A percentile compares a stretch with the other conserved stretches of the same genome.
phyloP scores from a whole-genome alignment of 148 eudicot species.

The Rhododendron ovatum region DNA sequence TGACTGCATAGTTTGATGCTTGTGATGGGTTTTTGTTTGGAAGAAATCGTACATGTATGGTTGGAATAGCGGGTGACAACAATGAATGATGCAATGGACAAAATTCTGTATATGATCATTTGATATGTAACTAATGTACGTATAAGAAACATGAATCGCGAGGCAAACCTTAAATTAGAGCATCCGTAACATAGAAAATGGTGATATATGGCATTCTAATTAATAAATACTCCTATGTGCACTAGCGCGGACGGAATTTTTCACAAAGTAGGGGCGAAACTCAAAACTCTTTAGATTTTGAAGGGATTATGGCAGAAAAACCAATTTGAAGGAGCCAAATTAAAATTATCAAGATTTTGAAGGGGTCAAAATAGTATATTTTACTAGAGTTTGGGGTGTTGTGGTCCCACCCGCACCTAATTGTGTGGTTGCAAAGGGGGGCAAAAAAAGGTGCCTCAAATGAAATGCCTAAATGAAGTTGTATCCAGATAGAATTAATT shows the following conservation, averaged over 20 bases:
- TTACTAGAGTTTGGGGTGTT: not conserved
- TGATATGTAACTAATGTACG: no score
- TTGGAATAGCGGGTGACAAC: not conserved
- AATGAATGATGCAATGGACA: no score
- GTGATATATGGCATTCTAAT: no score
- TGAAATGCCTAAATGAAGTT: not conserved
- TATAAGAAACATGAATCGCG: no score
- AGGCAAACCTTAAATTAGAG: no score
- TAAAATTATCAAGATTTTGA: not conserved
- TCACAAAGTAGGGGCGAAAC: no score
- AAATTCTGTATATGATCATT: no score
- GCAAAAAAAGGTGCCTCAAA: no score
- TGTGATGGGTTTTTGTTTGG: not conserved
- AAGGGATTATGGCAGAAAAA: not conserved
- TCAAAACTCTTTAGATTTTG: not conserved
- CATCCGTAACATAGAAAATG: no score
- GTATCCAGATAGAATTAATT: no score
- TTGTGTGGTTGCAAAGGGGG: not conserved
- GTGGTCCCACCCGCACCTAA: not conserved
- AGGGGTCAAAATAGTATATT: not conserved
- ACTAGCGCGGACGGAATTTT: no score
- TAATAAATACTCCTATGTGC: no score
- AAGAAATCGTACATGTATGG: not conserved
- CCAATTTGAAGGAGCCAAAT: not conserved
- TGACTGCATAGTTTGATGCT: not conserved